These are phyloP conservation scores for Boletus pseudopeckii DNA, from an alignment of 768 basidiomycete genomes.

Conservation along the genomic window DNA sequence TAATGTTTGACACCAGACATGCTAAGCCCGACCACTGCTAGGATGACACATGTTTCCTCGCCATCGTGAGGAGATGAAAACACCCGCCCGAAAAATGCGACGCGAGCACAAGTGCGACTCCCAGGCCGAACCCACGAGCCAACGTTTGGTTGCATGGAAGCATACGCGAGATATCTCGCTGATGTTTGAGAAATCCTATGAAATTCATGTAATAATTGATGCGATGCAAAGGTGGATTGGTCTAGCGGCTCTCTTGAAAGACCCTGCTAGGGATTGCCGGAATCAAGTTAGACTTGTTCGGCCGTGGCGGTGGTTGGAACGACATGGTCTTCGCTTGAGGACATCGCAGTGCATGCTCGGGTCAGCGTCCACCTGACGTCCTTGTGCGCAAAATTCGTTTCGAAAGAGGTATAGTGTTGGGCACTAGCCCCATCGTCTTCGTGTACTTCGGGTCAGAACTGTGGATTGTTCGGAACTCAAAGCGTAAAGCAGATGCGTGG, in stretches of 20 bases:
- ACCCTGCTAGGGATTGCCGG: neutral
- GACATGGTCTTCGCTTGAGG: too few relatives aligned
- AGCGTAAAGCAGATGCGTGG: neutral
- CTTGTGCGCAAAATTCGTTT: neutral
- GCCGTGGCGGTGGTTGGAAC: neutral
- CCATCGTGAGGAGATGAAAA: neutral
- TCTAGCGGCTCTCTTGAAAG: neutral
- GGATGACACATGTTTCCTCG: neutral
- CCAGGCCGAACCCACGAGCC: neutral
- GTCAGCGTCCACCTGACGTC: neutral
- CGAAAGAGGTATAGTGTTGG: neutral
- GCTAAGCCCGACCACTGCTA: neutral
- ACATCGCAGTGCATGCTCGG: too few relatives aligned
- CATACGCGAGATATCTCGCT: neutral
- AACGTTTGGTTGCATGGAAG: neutral
- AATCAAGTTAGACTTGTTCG: slow-evolving; percentile 2
- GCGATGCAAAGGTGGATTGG: neutral
- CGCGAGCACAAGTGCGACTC: neutral
- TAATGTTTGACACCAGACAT: neutral
- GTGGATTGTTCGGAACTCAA: neutral
- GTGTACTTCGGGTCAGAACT: neutral
- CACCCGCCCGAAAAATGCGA: neutral
- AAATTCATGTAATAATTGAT: neutral
- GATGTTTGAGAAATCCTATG: neutral
- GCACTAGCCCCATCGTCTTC: neutral